Evolutionary conservation across 169 alveolate species (phyloP).

Genomic region (Plasmodium adleri): DNA sequence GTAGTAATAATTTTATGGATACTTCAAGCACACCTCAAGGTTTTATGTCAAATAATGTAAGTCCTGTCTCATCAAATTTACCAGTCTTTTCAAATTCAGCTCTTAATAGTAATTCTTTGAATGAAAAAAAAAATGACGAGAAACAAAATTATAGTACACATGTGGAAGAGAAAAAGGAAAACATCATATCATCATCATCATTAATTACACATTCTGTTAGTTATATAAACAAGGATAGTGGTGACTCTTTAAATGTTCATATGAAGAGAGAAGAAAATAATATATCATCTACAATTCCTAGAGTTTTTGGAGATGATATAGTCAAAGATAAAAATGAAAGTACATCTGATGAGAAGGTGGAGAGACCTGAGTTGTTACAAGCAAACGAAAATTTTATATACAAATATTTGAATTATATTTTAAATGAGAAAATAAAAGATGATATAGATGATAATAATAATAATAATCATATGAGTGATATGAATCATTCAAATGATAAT

Average conservation of each 20-base stretch:
- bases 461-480: neutral
- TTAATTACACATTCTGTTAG: too few relatives aligned
- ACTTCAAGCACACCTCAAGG: too few relatives aligned
- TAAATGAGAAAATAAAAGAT: conserved; percentile 10
- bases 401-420: conserved; percentile 4
- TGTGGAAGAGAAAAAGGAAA: neutral
- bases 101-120: neutral
- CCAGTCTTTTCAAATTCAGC: neutral
- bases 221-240: too few relatives aligned
- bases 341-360: neutral
- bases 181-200: neutral
- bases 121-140: too few relatives aligned
- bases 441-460: neutral
- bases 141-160: too few relatives aligned
- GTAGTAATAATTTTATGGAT: neutral
- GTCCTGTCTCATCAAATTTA: neutral
- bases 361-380: neutral
- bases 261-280: too few relatives aligned
- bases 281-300: too few relatives aligned
- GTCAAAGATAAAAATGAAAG: neutral
- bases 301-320: neutral
- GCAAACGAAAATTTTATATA: neutral
- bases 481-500: too few relatives aligned
- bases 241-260: too few relatives aligned
- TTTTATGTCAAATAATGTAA: neutral